phyloP scores from a whole-genome alignment of 1,284 basidiomycete genomes.

The Melampsora americana region DNA sequence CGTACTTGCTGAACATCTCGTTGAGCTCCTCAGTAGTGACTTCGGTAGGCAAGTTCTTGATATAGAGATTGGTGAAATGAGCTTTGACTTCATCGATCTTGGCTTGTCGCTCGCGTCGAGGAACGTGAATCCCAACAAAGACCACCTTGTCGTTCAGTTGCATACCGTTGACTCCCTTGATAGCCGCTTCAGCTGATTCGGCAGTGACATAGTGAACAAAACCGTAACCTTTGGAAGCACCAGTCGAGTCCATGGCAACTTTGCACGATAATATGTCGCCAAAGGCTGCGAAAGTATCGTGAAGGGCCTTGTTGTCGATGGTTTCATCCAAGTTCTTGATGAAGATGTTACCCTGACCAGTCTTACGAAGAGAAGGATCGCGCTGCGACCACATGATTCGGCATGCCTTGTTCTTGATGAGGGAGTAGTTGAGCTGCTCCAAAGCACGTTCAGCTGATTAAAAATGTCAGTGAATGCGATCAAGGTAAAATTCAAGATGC shows the following conservation, averaged over 20 bases:
- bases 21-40: constrained; percentile 83
- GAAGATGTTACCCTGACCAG: constrained; percentile 99
- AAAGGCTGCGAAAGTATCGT: constrained; percentile 99
- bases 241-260: constrained; percentile 85
- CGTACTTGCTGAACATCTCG: constrained; percentile 74
- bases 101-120: constrained; percentile 81
- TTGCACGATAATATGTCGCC: constrained; percentile 99
- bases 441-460: constrained; percentile 84
- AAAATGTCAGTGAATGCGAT: constrained; percentile 6
- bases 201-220: constrained; percentile 99
- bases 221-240: constrained; percentile 91
- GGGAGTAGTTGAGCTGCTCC: constrained; percentile 98
- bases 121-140: constrained; percentile 95
- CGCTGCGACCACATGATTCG: constrained; percentile 99
- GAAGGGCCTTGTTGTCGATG: constrained; percentile 99
- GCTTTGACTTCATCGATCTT: constrained; percentile 97
- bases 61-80: constrained; percentile 96
- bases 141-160: constrained; percentile 99
- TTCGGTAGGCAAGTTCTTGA: constrained; percentile 91
- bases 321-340: constrained; percentile 98
- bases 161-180: constrained; percentile 99
- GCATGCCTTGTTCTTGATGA: constrained; percentile 97
- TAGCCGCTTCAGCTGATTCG: constrained; percentile 91
- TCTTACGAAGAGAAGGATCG: constrained; percentile 98
- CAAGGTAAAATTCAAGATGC: not conserved